These are phyloP conservation scores for Lactifluus rugatus DNA, from an alignment of 768 basidiomycete species.

Conservation along the genomic window DNA sequence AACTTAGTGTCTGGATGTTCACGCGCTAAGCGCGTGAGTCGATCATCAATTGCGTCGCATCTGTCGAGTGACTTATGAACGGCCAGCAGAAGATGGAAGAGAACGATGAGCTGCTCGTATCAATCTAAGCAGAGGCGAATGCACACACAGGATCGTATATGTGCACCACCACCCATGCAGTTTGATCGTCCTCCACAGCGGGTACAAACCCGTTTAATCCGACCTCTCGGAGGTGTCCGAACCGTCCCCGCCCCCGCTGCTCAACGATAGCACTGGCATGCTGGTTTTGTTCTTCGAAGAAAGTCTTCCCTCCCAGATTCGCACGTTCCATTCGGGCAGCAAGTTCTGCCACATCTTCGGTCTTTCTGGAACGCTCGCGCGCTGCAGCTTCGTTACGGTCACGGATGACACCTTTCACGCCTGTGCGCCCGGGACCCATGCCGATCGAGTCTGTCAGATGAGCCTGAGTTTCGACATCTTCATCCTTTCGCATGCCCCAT, in stretches of 20 bases:
- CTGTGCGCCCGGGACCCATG: constrained; percentile 79
- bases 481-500: constrained; percentile 18
- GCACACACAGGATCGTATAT: constrained; percentile 67
- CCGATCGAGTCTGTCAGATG: constrained; percentile 53
- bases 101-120: neutral
- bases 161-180: constrained; percentile 78
- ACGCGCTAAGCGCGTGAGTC: constrained; percentile 59
- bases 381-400: constrained; percentile 63
- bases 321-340: constrained; percentile 53
- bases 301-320: constrained; percentile 59
- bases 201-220: constrained; percentile 61
- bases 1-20: constrained; percentile 65
- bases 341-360: constrained; percentile 43
- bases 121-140: neutral
- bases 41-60: constrained; percentile 62
- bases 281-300: constrained; percentile 65
- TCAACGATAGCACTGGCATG: constrained; percentile 20
- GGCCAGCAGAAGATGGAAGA: neutral
- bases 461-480: constrained; percentile 37
- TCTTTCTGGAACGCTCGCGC: constrained; percentile 42
- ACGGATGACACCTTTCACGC: constrained; percentile 82
- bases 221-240: constrained; percentile 76
- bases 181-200: constrained; percentile 58
- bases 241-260: constrained; percentile 41
- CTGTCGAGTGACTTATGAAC: constrained; percentile 58